Percentiles rank a stretch among this genome's conserved stretches.
Evolutionary conservation across 1,284 basidiomycete genomes (phyloP).

Genomic region (Ceratobasidium sp.): DNA sequence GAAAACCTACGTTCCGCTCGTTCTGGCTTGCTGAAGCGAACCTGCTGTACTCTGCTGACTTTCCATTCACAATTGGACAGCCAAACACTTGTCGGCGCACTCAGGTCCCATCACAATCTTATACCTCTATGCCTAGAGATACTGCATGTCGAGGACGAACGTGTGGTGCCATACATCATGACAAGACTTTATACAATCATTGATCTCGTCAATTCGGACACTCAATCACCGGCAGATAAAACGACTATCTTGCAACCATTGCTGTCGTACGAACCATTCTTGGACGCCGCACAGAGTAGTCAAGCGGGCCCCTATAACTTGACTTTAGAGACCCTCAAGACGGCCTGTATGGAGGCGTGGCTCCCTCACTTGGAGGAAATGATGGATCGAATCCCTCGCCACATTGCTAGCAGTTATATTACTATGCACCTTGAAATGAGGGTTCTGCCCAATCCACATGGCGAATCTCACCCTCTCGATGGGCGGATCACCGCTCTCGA

Average conservation of each 20-base stretch:
- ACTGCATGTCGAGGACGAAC: neutral
- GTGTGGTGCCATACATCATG: neutral
- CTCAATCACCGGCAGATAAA: neutral
- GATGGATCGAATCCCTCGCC: neutral
- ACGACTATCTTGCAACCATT: neutral
- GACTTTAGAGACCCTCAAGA: neutral
- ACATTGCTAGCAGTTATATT: neutral
- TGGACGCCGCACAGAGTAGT: neutral
- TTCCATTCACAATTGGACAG: no score
- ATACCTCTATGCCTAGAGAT: neutral
- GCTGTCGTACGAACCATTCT: neutral
- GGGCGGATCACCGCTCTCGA: no score
- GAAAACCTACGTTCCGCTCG: neutral
- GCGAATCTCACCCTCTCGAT: no score
- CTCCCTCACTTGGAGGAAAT: conserved; percentile 11
- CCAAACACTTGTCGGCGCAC: neutral
- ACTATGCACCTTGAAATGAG: no score
- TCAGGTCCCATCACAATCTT: neutral
- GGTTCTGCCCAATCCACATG: no score
- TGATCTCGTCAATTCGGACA: neutral
- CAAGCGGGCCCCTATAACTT: neutral
- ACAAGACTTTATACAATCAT: neutral
- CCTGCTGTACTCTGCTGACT: neutral
- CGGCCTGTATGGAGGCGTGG: neutral
- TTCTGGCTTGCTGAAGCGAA: neutral